Conservation (phyloP, 2,329 filamentous ascomycete genomes). For the Pseudocercospora fuligena region DNA sequence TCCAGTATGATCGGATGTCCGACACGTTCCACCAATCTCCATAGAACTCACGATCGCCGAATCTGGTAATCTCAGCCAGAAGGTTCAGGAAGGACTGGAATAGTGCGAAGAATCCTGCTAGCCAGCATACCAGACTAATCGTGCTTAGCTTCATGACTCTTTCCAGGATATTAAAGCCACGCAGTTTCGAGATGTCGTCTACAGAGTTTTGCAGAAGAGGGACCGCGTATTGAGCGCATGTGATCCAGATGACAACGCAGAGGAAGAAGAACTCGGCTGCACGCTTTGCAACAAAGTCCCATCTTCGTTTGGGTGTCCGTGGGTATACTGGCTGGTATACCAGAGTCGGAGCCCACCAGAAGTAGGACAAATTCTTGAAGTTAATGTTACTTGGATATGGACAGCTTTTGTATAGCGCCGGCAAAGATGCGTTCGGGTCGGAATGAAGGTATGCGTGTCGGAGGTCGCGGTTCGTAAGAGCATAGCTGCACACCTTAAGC, state of each 20-base stretch:
- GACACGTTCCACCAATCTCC: constrained; percentile 97
- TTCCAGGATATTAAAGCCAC: constrained; percentile 82
- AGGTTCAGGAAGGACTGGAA: constrained; percentile 95
- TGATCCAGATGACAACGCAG: constrained; percentile 84
- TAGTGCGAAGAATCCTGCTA: constrained; percentile 93
- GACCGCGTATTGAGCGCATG: constrained; percentile 90
- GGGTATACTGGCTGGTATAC: constrained; percentile 98
- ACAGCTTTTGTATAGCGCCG: constrained; percentile 79
- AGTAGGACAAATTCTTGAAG: constrained; percentile 84
- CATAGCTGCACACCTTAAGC: constrained; percentile 95
- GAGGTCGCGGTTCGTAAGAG: constrained; percentile 93
- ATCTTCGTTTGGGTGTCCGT: constrained; percentile 78
- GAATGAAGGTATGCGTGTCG: constrained; percentile 77
- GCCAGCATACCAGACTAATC: constrained; percentile 94
- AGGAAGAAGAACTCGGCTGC: constrained; percentile 77
- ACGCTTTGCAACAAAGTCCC: constrained; percentile 85
- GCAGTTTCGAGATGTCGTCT: constrained; percentile 79
- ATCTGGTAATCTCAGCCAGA: constrained; percentile 84
- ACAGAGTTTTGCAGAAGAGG: constrained; percentile 89
- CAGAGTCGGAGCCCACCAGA: constrained; percentile 96
- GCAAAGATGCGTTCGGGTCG: constrained; percentile 75
- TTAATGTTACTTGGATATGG: constrained; percentile 93
- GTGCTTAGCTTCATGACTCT: constrained; percentile 93
- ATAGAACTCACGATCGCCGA: constrained; percentile 94
- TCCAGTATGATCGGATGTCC: constrained; percentile 87